Evolutionary conservation across 1,284 basidiomycete species (phyloP).

Genomic region (Cutaneotrichosporon cavernicola): DNA sequence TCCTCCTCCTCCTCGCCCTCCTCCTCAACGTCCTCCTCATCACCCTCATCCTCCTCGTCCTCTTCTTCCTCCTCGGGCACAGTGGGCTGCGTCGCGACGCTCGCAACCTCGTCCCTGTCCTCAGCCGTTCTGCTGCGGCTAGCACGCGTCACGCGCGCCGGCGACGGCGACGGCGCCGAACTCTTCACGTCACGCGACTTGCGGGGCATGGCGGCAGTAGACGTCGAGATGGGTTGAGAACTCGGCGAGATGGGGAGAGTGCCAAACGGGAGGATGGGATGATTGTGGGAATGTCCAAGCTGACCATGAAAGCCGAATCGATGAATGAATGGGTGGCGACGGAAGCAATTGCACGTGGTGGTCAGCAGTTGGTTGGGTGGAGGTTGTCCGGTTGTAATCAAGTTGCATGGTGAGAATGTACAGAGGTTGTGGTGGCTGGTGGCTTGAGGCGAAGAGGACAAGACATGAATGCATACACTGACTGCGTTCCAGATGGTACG

Average conservation of each 20-base stretch:
- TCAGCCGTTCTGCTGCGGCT: conserved; percentile 9
- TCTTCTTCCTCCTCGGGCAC: conserved; percentile 17
- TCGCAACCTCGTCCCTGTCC: background rate
- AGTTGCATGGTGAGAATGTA: background rate
- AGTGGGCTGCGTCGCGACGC: conserved; percentile 14
- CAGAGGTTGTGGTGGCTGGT: background rate
- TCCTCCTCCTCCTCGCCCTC: conserved; percentile 17
- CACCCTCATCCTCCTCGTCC: conserved; percentile 14
- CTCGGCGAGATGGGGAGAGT: background rate
- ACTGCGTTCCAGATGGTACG: background rate
- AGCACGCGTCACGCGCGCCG: conserved; percentile 21
- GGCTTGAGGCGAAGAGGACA: background rate
- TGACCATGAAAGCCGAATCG: background rate
- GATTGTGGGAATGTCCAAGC: background rate
- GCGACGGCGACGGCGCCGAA: conserved; percentile 38
- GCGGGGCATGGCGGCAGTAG: conserved; percentile 26
- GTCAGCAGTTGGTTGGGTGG: background rate
- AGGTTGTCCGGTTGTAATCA: background rate
- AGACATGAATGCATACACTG: background rate
- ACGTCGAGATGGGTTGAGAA: background rate
- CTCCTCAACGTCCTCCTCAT: conserved; percentile 13
- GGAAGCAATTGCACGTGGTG: conserved; percentile 4
- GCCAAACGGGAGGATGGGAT: background rate
- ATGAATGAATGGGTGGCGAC: conserved; percentile 10
- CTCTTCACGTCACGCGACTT: conserved; percentile 37